Base-by-base conservation (phyloP, 306 rosid genomes). In the Abrus precatorius region DNA sequence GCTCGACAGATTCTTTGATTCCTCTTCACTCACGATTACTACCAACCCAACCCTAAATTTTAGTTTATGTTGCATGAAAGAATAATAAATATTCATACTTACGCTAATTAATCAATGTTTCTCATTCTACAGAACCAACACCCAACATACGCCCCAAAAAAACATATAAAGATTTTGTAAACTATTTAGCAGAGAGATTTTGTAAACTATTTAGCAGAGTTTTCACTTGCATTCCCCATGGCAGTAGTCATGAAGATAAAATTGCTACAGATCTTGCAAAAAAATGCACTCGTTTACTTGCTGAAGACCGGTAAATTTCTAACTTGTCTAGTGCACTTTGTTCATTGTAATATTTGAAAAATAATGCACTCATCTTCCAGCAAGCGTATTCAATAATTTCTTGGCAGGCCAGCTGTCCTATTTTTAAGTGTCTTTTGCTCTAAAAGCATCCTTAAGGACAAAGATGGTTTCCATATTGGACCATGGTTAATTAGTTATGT, bases 161-260 rank as follows among this genome's bases (percentile, higher is more conserved):
- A 20, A 20, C 20, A 20, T 20, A 20, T 20, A 61, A 32, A 60
- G 11, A 4, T 0, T n/a, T 12, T 33, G 5, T 1, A 14, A 62
- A 34, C 43, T 30, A 54, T 41, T 49, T 40, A 72, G 11, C 4
- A 6, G 47, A 52, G 13, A 60, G 11, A 4, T 0, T n/a, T 12
- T 33, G 5, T 1, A 14, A 62, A 34, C 43, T 30, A 54, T 41
- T 49, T 40, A 72, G 11, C 4, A 6, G 47, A 52, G 13, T 27
- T 13, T 32, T 27, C 54, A 27, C 2, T 14, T 5, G 9, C 55
- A 64, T 49, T 64, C 43, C 48, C 53, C 45, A 13, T 12, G 10
- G 64, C 27, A 50, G 29, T 80, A 20, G 20, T 20, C 84, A 74
- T 74, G 62, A 54, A 56, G 20, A 43, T 65, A 3, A 74, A 53